These are phyloP conservation scores for Akanthomyces dipterigenus DNA, from an alignment of 2,329 filamentous ascomycete genomes.

Conservation along the genomic window DNA sequence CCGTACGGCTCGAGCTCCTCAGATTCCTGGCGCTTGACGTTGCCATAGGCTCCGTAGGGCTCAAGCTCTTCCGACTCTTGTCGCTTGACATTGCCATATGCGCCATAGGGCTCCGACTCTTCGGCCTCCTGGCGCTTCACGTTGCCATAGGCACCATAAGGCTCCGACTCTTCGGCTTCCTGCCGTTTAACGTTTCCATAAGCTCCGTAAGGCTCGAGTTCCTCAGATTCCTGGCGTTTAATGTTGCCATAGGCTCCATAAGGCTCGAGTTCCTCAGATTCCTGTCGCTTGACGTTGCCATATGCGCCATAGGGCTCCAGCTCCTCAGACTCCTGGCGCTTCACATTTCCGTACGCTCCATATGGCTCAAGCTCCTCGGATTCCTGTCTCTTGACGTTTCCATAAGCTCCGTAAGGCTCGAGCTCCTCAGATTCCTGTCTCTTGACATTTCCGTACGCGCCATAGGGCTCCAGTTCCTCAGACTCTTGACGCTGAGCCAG, in stretches of 20 bases:
- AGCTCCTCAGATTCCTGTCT: neutral
- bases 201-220: neutral
- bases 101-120: neutral
- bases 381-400: neutral
- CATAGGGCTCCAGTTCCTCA: no score
- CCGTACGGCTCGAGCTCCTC: neutral
- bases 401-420: neutral
- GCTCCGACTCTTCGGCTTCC: neutral
- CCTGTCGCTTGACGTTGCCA: neutral
- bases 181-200: neutral
- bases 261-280: neutral
- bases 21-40: neutral
- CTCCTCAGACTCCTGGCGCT: neutral
- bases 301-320: neutral
- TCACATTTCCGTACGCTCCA: neutral
- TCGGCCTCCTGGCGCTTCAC: neutral
- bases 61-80: neutral
- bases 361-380: neutral
- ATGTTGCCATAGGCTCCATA: neutral
- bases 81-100: neutral
- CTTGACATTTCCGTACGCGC: no score
- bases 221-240: neutral
- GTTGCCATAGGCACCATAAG: neutral
- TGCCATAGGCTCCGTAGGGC: neutral
- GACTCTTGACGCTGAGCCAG: neutral